A percentile compares a stretch with the other conserved stretches of the same genome.
Evolutionary conservation across 2,329 filamentous ascomycete species (phyloP).

Genomic region (Colletotrichum neosansevieriae): DNA sequence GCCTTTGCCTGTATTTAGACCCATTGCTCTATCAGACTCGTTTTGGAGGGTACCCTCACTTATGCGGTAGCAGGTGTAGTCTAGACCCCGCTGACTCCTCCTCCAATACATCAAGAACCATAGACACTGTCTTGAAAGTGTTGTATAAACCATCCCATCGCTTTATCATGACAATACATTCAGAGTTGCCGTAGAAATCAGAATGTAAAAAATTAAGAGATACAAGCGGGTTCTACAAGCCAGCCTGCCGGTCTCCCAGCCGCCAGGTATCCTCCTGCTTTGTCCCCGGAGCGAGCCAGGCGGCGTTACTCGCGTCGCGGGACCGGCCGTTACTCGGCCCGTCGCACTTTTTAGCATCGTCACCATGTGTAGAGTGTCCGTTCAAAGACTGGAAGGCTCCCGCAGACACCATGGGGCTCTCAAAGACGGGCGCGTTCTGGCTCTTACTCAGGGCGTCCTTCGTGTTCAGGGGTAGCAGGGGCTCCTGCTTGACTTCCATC

Average conservation of each 20-base stretch:
- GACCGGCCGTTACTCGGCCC: conserved; percentile 56
- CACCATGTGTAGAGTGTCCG: conserved; percentile 55
- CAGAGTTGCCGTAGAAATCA: conserved; percentile 19
- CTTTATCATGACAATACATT: conserved; percentile 31
- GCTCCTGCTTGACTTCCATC: conserved; percentile 63
- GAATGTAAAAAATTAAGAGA: conserved; percentile 16
- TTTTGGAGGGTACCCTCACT: neutral
- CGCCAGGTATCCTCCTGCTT: conserved; percentile 89
- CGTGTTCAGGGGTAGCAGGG: conserved; percentile 75
- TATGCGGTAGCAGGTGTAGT: conserved; percentile 5
- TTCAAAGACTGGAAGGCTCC: conserved; percentile 54
- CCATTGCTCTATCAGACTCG: neutral
- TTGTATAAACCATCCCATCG: conserved; percentile 21
- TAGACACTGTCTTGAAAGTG: neutral
- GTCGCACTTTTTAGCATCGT: conserved; percentile 70
- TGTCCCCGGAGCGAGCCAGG: conserved; percentile 83
- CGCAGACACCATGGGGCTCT: conserved; percentile 49
- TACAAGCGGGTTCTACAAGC: conserved; percentile 40
- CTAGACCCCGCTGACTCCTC: conserved; percentile 2
- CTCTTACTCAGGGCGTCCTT: conserved; percentile 51
- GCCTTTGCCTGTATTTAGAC: neutral
- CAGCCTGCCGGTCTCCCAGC: conserved; percentile 50
- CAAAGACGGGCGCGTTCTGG: conserved; percentile 51
- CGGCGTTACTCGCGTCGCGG: conserved; percentile 60
- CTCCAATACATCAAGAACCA: neutral